These are phyloP conservation scores for Rhynchospora breviuscula DNA, from an alignment of 176 grass and related monocot genomes.

Conservation along the genomic window DNA sequence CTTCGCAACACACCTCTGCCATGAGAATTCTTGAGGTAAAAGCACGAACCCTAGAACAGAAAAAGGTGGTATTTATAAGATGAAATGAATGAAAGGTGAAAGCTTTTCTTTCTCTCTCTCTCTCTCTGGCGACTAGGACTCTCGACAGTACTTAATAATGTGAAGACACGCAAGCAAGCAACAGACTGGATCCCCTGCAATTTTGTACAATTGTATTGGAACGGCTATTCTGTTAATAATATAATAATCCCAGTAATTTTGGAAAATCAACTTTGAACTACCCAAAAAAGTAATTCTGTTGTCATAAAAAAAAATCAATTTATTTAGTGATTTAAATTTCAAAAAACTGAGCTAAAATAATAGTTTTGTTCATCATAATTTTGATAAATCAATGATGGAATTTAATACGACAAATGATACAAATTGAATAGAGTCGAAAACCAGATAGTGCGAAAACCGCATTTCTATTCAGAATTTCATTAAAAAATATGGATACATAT, in stretches of 20 bases:
- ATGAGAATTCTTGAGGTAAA: background rate
- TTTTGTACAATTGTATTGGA: background rate
- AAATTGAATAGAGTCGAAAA: no score
- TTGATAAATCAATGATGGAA: background rate
- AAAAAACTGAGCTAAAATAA: background rate
- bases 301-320: background rate
- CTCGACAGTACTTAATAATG: background rate
- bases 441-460: no score
- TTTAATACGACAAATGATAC: background rate
- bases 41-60: background rate
- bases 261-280: no score
- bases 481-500: no score
- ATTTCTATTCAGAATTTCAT: no score
- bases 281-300: background rate
- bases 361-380: background rate
- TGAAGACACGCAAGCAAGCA: slow-evolving; percentile 16
- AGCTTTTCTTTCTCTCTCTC: slow-evolving; percentile 22
- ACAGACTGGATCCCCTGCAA: background rate
- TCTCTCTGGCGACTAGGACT: background rate
- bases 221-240: background rate
- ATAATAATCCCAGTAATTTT: background rate
- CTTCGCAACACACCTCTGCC: slow-evolving; percentile 56
- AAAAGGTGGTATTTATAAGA: background rate
- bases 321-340: no score
- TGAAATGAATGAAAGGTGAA: background rate